These are phyloP conservation scores for Eucommia ulmoides DNA, from an alignment of 257 asterid species.

Conservation along the genomic window DNA sequence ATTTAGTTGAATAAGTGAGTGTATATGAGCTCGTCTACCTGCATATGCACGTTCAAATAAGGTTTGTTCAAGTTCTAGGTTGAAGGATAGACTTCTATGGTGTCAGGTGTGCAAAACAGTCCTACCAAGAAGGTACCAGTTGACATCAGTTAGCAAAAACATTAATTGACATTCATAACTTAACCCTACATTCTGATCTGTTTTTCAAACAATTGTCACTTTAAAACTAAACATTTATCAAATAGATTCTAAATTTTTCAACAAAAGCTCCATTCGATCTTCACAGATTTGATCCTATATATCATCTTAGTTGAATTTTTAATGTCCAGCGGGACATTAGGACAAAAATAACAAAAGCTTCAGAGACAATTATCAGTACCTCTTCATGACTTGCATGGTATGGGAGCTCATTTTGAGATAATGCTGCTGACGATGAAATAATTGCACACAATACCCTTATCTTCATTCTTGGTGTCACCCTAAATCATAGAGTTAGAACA, in stretches of 20 bases:
- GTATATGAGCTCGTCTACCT: no score
- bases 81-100: no score
- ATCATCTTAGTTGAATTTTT: not conserved
- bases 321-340: not conserved
- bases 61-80: no score
- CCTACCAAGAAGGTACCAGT: no score
- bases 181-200: not conserved
- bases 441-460: constrained; percentile 41
- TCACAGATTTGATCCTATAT: not conserved
- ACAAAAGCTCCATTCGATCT: not conserved
- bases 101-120: no score
- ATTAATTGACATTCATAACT: no score
- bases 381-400: constrained; percentile 23
- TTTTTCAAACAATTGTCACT: not conserved
- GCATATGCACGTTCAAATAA: no score
- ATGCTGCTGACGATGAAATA: constrained; percentile 36
- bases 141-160: no score
- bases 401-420: constrained; percentile 39
- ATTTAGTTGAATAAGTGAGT: no score
- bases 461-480: constrained; percentile 54
- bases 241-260: no score
- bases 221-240: not conserved
- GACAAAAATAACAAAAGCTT: constrained; percentile 1
- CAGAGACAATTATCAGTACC: constrained; percentile 30
- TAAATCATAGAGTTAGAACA: constrained; percentile 20